Evolutionary conservation across 257 asterid genomes (phyloP), one percentile per base, ranked within the genome.

Genomic region (Gynochthodes officinalis): DNA sequence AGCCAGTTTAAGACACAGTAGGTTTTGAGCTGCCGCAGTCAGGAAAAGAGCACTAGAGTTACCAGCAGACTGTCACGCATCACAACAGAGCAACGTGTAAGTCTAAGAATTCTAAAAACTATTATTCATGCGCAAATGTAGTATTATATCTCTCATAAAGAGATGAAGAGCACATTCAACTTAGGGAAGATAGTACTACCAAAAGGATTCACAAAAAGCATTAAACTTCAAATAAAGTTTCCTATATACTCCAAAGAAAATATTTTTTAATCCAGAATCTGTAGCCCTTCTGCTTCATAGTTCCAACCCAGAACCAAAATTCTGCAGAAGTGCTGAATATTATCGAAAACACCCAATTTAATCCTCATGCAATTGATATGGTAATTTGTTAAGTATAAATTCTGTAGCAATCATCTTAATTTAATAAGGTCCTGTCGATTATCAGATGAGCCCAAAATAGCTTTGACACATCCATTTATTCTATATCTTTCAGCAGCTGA

Each of bases 21-120:
- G 87, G 75, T 93, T 93, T 86, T 93, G 98, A 78, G 98, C 98
- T 79, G 98, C 98, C 69, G 98, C 98, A 80, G 98, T 93, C 75
- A 91, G 96, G 92, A 91, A 93, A 86, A 93, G 98, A 70, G 89
- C 98, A 84, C 97, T 93, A 76, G 98, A 93, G 91, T 93, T 91
- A 83, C 96, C 93, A 73, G 96, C 88, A 78, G 84, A 87, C 98
- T 93, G 98, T 70, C 80, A 82, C 54, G 78, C 79, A 82, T 61
- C 81, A 78, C 59, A 80, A 79, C 72, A 73, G 49, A 77, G 72
- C 54, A 76, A 71, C 75, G 84, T 77, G 54, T 85, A 67, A 88
- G 91, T 72, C n/a, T 61, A 7, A 58, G 40, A 73, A 69, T 71
- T 10, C 46, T 57, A 57, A 42, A 70, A 9, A 61, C 54, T 48